Evolutionary conservation across 164 flowering plant species (phyloP).

Genomic region (Paratinospora sagittata): DNA sequence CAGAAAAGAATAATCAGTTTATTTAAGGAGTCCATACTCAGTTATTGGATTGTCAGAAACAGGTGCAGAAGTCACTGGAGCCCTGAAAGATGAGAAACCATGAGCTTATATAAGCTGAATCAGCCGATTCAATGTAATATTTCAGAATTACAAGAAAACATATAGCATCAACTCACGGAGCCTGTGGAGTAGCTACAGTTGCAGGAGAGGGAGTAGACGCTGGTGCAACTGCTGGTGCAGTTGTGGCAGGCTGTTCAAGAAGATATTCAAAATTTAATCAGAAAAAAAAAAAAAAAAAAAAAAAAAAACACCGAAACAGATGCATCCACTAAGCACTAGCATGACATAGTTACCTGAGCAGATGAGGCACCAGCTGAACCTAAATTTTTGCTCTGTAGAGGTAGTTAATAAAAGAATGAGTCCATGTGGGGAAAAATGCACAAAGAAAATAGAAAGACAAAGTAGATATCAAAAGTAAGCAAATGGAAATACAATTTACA

Average conservation of each 20-base stretch:
- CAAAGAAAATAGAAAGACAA: constrained; percentile 4
- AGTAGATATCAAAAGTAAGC: too few species aligned
- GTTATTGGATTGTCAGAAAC: constrained; percentile 20
- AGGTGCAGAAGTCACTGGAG: constrained; percentile 25
- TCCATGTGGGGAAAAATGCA: not conserved
- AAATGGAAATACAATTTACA: not conserved
- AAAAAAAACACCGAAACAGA: not conserved
- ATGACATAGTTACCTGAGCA: constrained; percentile 41
- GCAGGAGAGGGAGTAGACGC: constrained; percentile 34
- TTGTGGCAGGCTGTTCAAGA: constrained; percentile 29
- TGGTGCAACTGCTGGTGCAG: constrained; percentile 25
- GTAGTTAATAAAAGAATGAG: constrained; percentile 12
- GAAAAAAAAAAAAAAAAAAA: not conserved
- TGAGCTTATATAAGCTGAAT: not conserved
- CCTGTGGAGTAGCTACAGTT: constrained; percentile 35
- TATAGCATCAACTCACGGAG: constrained; percentile 35
- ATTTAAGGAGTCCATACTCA: not conserved
- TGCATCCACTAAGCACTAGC: not conserved
- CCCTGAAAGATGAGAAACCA: constrained; percentile 27
- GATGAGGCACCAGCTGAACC: constrained; percentile 61
- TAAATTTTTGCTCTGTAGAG: constrained; percentile 57
- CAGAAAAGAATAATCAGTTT: not conserved
- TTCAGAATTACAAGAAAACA: not conserved
- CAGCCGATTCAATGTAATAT: not conserved
- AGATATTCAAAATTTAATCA: not conserved